phyloP scores from a whole-genome alignment of 805 yeast species.

The Yarrowia hollandica region DNA sequence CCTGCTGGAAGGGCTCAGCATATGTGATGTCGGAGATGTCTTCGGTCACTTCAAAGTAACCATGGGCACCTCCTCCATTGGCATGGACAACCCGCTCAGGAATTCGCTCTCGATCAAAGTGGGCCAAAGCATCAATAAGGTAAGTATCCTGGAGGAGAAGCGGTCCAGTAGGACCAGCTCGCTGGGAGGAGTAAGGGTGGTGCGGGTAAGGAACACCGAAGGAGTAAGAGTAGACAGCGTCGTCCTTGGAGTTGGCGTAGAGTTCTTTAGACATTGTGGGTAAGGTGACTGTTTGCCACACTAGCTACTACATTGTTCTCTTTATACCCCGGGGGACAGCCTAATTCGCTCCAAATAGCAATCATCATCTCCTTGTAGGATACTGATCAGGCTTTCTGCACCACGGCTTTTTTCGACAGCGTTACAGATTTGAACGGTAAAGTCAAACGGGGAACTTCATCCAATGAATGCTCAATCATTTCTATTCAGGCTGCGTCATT shows the following conservation, averaged over 20 bases:
- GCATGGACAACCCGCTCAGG: conserved; percentile 95
- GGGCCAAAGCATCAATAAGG: conserved; percentile 77
- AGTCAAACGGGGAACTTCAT: background rate
- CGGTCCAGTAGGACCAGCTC: conserved; percentile 77
- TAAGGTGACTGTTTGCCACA: too few species aligned
- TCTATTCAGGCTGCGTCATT: background rate
- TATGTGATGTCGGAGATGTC: conserved; percentile 72
- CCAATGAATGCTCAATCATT: background rate
- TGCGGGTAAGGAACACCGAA: conserved; percentile 28
- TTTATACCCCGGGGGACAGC: background rate
- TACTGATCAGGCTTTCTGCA: background rate
- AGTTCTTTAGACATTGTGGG: conserved; percentile 7
- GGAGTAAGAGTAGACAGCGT: conserved; percentile 21
- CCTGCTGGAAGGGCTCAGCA: conserved; percentile 63
- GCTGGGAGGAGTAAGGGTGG: conserved; percentile 40
- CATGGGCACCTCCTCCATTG: conserved; percentile 89
- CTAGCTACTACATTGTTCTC: background rate
- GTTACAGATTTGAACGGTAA: conserved; percentile 6
- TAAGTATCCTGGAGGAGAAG: conserved; percentile 77
- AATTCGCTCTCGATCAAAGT: conserved; percentile 84
- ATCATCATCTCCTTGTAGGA: conserved; percentile 8
- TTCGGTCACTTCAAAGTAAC: conserved; percentile 82
- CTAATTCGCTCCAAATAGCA: background rate
- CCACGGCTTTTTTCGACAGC: background rate
- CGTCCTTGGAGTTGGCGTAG: conserved; percentile 22